Conservation (phyloP, 495 filamentous ascomycete species). For the Arthonia radiata region DNA sequence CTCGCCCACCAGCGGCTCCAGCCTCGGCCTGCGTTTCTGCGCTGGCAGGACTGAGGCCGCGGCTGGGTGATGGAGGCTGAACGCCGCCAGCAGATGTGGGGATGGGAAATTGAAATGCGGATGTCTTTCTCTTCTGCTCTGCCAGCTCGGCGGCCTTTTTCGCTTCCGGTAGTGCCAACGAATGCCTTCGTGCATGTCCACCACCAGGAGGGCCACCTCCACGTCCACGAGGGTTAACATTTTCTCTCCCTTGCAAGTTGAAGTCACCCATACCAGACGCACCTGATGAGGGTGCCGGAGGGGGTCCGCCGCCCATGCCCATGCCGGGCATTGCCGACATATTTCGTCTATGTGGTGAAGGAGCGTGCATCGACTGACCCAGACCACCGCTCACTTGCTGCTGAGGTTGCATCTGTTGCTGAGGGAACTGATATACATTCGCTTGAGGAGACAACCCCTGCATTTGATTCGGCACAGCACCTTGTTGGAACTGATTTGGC, state of each 20-base stretch:
- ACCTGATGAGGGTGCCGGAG: constrained; percentile 89
- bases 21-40: constrained; percentile 19
- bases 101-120: constrained; percentile 82
- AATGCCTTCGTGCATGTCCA: constrained; percentile 86
- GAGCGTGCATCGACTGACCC: constrained; percentile 51
- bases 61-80: constrained; percentile 18
- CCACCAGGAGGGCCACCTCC: constrained; percentile 35
- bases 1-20: constrained; percentile 16
- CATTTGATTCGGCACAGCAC: constrained; percentile 37
- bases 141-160: constrained; percentile 94
- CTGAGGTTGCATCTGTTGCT: constrained; percentile 40
- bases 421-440: constrained; percentile 74
- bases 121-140: constrained; percentile 85
- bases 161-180: constrained; percentile 78
- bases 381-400: constrained; percentile 43
- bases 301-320: constrained; percentile 76
- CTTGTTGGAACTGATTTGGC: constrained; percentile 51
- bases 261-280: constrained; percentile 67
- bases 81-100: constrained; percentile 34
- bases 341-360: constrained; percentile 83
- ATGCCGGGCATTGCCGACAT: constrained; percentile 91
- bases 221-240: constrained; percentile 39
- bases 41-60: constrained; percentile 21
- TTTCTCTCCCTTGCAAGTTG: constrained; percentile 42
- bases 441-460: constrained; percentile 59